A percentile compares a stretch with the other conserved stretches of the same genome.
Evolutionary conservation across 257 asterid genomes (phyloP).

Genomic region (Solanum tarijense): DNA sequence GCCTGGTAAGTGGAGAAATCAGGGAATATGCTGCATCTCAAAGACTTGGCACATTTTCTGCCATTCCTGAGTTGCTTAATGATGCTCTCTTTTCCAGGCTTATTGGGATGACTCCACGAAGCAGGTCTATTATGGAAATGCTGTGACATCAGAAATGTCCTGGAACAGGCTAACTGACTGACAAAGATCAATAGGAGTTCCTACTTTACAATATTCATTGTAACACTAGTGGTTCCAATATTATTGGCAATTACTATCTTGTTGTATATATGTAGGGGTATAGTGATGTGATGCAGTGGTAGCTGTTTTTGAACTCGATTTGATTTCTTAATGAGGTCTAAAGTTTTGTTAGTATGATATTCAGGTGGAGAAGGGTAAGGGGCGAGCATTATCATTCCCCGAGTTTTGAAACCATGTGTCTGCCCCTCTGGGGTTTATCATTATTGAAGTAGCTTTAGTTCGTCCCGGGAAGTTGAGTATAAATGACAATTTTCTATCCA

Average conservation of each 20-base stretch:
- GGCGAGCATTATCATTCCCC: neutral
- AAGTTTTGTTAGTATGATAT: neutral
- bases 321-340: neutral
- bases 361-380: neutral
- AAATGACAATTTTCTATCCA: neutral
- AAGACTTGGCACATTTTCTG: neutral
- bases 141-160: slow-evolving; percentile 58
- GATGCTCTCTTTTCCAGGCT: slow-evolving; percentile 26
- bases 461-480: neutral
- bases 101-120: slow-evolving; percentile 77
- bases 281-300: neutral
- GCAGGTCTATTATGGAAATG: slow-evolving; percentile 61
- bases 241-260: neutral
- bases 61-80: neutral
- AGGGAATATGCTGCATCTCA: neutral
- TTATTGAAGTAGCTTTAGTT: neutral
- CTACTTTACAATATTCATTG: neutral
- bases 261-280: neutral
- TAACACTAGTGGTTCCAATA: neutral
- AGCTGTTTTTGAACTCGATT: neutral
- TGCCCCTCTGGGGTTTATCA: neutral
- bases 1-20: neutral
- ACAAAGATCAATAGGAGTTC: neutral
- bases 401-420: neutral
- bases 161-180: slow-evolving; percentile 55